Percentiles rank a stretch among this genome's conserved stretches.
phyloP scores from a whole-genome alignment of 257 asterid species.

The Solanum rostratum region DNA sequence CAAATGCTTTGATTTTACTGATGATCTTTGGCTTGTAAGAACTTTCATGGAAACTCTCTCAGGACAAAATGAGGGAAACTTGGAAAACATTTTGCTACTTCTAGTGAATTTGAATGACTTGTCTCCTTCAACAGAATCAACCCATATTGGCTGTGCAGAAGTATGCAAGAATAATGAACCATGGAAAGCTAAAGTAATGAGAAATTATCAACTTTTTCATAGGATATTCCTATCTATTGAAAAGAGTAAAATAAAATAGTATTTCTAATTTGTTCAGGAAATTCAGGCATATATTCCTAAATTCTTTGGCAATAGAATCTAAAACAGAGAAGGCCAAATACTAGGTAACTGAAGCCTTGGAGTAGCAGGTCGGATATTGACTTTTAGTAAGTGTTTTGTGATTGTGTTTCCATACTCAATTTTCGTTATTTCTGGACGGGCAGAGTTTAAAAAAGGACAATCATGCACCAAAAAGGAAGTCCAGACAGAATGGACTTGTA shows the following conservation, averaged over 20 bases:
- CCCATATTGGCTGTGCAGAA: constrained; percentile 46
- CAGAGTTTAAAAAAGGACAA: background rate
- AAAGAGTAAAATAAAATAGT: background rate
- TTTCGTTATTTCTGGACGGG: background rate
- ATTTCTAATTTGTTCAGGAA: background rate
- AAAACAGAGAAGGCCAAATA: background rate
- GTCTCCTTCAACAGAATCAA: constrained; percentile 60
- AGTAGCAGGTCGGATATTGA: background rate
- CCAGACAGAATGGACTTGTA: too few relatives aligned
- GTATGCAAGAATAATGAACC: background rate
- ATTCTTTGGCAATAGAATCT: background rate
- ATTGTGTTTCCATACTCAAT: background rate
- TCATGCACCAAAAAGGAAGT: too few relatives aligned
- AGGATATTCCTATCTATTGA: background rate
- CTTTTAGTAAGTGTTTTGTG: background rate
- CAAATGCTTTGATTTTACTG: constrained; percentile 10
- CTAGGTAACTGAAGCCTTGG: background rate
- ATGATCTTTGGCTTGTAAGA: constrained; percentile 21
- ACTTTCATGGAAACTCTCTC: constrained; percentile 47
- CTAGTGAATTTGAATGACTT: constrained; percentile 25
- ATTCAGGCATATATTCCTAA: background rate
- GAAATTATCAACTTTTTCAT: background rate
- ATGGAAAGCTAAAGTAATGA: background rate
- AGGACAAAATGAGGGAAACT: constrained; percentile 54
- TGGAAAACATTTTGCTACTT: constrained; percentile 18